Percentiles rank a stretch among this genome's conserved stretches.
Evolutionary conservation across 306 rosid species (phyloP).

Genomic region (Castanea crenata): DNA sequence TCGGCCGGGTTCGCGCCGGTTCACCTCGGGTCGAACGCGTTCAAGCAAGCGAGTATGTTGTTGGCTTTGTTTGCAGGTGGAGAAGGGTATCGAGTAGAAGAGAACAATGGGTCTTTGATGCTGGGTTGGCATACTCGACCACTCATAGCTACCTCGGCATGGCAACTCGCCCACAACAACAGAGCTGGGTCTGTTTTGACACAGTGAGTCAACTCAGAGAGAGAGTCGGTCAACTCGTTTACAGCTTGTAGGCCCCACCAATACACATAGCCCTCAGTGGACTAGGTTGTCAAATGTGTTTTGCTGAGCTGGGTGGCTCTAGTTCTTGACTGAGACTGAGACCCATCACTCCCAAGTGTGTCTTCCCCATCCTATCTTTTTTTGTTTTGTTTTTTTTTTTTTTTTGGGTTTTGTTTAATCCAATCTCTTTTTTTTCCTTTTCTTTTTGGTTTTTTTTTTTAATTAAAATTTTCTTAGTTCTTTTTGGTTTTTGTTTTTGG

Average conservation of each 20-base stretch:
- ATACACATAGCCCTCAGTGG: neutral
- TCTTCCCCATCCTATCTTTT: constrained; percentile 1
- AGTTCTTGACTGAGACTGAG: constrained; percentile 31
- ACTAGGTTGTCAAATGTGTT: constrained; percentile 36
- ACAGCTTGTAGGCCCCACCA: neutral
- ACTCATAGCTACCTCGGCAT: constrained; percentile 81
- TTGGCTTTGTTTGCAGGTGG: constrained; percentile 70
- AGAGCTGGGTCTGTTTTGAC: constrained; percentile 15
- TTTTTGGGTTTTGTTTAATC: neutral
- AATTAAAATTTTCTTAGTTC: constrained; percentile 13
- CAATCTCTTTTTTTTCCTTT: constrained; percentile 16
- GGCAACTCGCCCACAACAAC: constrained; percentile 45
- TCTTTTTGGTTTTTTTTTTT: neutral
- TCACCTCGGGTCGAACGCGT: constrained; percentile 87
- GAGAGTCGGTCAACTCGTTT: neutral
- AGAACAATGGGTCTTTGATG: constrained; percentile 69
- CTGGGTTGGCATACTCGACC: constrained; percentile 94
- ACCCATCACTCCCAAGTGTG: constrained; percentile 57
- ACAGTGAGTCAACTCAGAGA: constrained; percentile 49
- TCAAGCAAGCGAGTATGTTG: constrained; percentile 87
- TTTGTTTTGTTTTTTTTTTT: neutral
- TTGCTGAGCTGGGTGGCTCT: constrained; percentile 55
- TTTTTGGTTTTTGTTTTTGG: constrained; percentile 16
- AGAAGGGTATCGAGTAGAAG: constrained; percentile 87
- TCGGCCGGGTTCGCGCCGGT: constrained; percentile 65